Percentiles rank a stretch among this genome's conserved stretches.
Evolutionary conservation across 352 stramenopile genomes (phyloP).

Genomic region (Globisporangium radiosum): DNA sequence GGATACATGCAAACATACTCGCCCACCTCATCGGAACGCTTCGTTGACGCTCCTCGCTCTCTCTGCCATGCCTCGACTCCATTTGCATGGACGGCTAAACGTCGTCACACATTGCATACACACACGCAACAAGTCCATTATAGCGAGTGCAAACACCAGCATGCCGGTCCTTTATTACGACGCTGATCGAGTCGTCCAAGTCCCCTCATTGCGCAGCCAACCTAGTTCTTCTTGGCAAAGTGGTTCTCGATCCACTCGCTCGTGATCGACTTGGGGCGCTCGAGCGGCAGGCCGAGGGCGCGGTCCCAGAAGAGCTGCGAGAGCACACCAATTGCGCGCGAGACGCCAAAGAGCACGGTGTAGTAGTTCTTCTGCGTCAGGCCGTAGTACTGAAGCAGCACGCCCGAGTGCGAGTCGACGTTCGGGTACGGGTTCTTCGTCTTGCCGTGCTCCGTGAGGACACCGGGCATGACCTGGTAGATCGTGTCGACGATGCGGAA

Average conservation of each 20-base stretch:
- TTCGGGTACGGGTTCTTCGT: slow-evolving; percentile 99
- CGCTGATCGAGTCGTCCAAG: too few relatives aligned
- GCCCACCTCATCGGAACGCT: too few relatives aligned
- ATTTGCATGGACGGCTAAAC: too few relatives aligned
- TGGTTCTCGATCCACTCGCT: slow-evolving; percentile 97
- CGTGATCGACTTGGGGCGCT: slow-evolving; percentile 98
- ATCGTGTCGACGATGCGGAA: slow-evolving; percentile 99
- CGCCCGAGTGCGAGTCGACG: slow-evolving; percentile 97
- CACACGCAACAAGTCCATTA: too few relatives aligned
- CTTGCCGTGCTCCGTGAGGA: slow-evolving; percentile 99
- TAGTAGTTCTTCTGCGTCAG: slow-evolving; percentile 99
- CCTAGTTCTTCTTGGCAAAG: slow-evolving; percentile 85
- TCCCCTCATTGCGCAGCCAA: neutral
- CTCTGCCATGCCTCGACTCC: too few relatives aligned
- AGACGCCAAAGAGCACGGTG: slow-evolving; percentile 99
- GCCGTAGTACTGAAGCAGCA: slow-evolving; percentile 98
- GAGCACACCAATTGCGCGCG: slow-evolving; percentile 95
- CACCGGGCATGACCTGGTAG: slow-evolving; percentile 98
- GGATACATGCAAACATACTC: too few relatives aligned
- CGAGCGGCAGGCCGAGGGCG: slow-evolving; percentile 95
- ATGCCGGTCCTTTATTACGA: too few relatives aligned
- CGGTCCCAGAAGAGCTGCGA: slow-evolving; percentile 98
- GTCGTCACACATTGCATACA: too few relatives aligned
- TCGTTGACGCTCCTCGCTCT: too few relatives aligned
- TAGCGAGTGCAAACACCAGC: too few relatives aligned